Base-by-base conservation (phyloP, 2,329 filamentous ascomycete genomes). In the Colletotrichum eremochloae region DNA sequence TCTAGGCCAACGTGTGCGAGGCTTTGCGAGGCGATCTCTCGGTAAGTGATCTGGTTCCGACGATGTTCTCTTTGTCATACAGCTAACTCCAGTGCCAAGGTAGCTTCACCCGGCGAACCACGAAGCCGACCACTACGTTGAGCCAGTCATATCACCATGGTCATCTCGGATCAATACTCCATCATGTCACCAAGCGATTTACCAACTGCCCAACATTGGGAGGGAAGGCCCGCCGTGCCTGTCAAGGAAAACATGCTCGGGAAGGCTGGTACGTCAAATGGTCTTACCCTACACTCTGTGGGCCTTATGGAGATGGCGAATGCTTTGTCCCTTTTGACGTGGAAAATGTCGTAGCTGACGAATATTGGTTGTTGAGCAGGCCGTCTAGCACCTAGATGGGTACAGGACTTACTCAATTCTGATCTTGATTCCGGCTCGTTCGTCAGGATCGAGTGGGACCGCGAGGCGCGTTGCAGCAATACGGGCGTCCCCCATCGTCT, bases 361-460 rank as follows among this genome's bases (percentile, higher is more conserved):
- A 48, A 48, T 31, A 14, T 33, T 63, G 42, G 58, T 58, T 36
- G n/a, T 20, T 15, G 33, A 40, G 65, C 71, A 76, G 75, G 75
- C 33, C 74, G 75, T 31, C 80, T 84, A 62, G 82, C 83, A 7
- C 81, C 81, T 56, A 80, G 83, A 75, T 84, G 83, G 83, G 78
- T 84, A 48, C 79, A 83, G 74, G 82, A 84, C 64, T 75, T 84
- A 11, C 74, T 80, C 42, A 78, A 83, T 68, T 84, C 84, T 57
- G 77, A 79, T 61, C 36, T 72, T 80, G 83, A 63, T 78, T 79
- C 46, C 40, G 73, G 44, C 20, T 66, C 40, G 75, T 76, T 31
- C 82, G 81, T 75, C 77, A 83, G 61, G 20, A 69, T 72, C 14
- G 52, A 63, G 38, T 72, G 70, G 75, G 83, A 65, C 81, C 83